Evolutionary conservation across 129 eudicot species (phyloP), one percentile per base, ranked within the genome.

Genomic region (Chrysanthemum lavandulifolium): DNA sequence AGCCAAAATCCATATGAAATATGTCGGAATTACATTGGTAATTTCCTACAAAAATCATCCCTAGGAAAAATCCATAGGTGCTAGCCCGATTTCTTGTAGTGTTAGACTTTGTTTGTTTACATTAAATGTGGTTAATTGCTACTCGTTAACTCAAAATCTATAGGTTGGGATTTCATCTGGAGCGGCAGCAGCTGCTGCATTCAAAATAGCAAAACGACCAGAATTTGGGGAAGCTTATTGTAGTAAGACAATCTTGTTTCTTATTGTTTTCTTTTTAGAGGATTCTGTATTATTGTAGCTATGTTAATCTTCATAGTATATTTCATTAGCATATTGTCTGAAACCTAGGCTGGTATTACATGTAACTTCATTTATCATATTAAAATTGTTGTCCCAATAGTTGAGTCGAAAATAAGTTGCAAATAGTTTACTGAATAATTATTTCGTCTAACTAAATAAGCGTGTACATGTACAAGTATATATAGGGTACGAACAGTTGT

Each of bases 91-190:
- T 10, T 25, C 3, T 14, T 11, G 23, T 52, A 23, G 25, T 15
- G 6, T 23, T 23, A 31, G 36, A 40, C 47, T 40, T 52, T 12
- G 74, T 18, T 70, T 8, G 47, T 40, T 40, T 40, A 40, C 47
- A 40, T 6, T 40, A 40, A 40, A 10, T 6, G 47, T 40, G 47
- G 1, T 2, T 1, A 6, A 40, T 7, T 40, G 47, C 47, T 40
- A 40, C 47, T 40, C 47, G 10, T 40, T 40, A 40, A 25, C 3
- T 47, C 27, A 58, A 21, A 67, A 21, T 29, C 13, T 63, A 43
- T 64, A 88, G 95, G 91, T 88, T 13, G 95, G 95, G 19, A 73
- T 85, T 78, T 88, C 95, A 65, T 85, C 95, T 0, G 88, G 95
- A 66, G 95, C 95, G 1, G 86, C 95, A 68, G 91, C 91, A 0